Conservation (phyloP, 306 rosid genomes). For the Prosopis cineraria region DNA sequence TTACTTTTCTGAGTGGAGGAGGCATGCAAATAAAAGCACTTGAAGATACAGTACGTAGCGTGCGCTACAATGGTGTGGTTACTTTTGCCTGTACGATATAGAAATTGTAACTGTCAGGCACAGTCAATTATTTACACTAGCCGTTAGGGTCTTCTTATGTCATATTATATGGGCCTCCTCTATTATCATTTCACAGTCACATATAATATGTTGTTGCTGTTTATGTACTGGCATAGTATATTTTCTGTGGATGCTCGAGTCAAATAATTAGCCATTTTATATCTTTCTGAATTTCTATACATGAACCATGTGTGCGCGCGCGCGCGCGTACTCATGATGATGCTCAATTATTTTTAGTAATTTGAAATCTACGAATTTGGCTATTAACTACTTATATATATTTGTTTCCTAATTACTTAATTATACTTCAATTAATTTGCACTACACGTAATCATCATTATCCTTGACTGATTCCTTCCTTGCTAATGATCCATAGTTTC, state of each 20-base stretch:
- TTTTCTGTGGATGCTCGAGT: slow-evolving; percentile 1
- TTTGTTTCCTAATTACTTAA: not conserved
- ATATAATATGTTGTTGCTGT: not conserved
- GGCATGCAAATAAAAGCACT: slow-evolving; percentile 24
- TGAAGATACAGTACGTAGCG: not conserved
- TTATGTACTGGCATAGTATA: not conserved
- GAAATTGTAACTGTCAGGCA: not conserved
- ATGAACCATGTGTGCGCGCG: not conserved
- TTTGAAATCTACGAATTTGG: slow-evolving; percentile 1
- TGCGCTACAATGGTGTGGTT: not conserved
- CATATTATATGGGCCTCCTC: not conserved
- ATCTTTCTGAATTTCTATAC: slow-evolving; percentile 15
- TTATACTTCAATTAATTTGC: not conserved
- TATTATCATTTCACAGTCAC: slow-evolving; percentile 7
- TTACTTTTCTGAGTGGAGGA: slow-evolving; percentile 24
- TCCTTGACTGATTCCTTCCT: not conserved
- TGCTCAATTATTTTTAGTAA: slow-evolving; percentile 1
- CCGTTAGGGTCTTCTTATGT: slow-evolving; percentile 4
- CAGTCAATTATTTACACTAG: slow-evolving; percentile 8
- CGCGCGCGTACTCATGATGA: not conserved
- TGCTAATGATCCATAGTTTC: not conserved
- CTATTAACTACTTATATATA: not conserved
- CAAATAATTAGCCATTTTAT: slow-evolving; percentile 20
- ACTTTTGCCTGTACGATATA: slow-evolving; percentile 10
- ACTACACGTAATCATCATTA: not conserved